These are phyloP conservation scores for Chytriomyces sp. DNA, from an alignment of 192 early-diverging fungal genomes.

Conservation along the genomic window DNA sequence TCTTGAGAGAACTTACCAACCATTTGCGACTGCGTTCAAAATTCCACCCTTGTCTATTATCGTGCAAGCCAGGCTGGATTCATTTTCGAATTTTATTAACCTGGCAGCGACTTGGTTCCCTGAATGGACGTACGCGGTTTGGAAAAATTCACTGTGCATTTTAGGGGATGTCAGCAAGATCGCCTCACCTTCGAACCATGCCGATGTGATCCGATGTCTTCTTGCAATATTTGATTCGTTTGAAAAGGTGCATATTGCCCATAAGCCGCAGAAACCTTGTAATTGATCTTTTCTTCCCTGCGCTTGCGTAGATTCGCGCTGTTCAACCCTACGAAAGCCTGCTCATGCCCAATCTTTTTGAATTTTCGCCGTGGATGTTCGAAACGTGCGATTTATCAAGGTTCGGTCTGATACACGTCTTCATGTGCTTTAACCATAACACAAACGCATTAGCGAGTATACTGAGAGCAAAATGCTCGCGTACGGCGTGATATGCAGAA, in stretches of 20 bases:
- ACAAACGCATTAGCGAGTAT: slow-evolving; percentile 54
- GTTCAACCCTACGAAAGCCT: slow-evolving; percentile 62
- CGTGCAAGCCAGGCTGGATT: slow-evolving; percentile 36
- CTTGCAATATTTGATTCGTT: slow-evolving; percentile 73
- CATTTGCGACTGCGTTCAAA: slow-evolving; percentile 2
- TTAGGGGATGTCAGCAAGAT: slow-evolving; percentile 78
- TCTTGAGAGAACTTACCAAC: slow-evolving; percentile 11
- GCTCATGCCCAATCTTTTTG: slow-evolving; percentile 72
- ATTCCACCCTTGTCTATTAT: slow-evolving; percentile 1
- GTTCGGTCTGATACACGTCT: slow-evolving; percentile 45
- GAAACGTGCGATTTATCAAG: slow-evolving; percentile 66
- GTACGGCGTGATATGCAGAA: slow-evolving; percentile 71
- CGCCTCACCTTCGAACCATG: slow-evolving; percentile 62
- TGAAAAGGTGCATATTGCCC: slow-evolving; percentile 40
- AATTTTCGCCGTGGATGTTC: slow-evolving; percentile 80
- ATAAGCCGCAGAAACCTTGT: neutral
- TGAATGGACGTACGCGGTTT: slow-evolving; percentile 50
- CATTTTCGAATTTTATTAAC: slow-evolving; percentile 63
- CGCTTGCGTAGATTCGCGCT: slow-evolving; percentile 49
- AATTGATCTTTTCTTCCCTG: slow-evolving; percentile 3
- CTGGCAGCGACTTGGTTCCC: slow-evolving; percentile 3
- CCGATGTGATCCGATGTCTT: slow-evolving; percentile 67
- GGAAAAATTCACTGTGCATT: slow-evolving; percentile 82
- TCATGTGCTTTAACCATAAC: slow-evolving; percentile 4
- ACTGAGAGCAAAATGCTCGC: slow-evolving; percentile 69